Evolutionary conservation across 306 rosid genomes (phyloP).

Genomic region (Acmispon strigosus): DNA sequence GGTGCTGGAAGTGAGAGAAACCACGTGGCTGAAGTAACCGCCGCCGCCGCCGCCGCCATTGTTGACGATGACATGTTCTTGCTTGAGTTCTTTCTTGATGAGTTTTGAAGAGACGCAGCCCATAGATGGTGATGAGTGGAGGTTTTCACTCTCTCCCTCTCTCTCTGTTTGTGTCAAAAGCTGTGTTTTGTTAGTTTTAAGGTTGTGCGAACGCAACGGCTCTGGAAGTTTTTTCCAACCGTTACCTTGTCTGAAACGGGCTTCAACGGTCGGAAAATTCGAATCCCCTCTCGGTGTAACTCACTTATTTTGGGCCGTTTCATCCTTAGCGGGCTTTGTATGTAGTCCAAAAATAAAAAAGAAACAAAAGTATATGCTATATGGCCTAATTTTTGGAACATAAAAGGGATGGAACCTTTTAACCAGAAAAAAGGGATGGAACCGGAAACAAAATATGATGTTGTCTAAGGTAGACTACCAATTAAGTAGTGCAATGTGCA

Average conservation of each 20-base stretch:
- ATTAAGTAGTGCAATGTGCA: too few relatives aligned
- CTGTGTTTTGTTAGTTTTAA: constrained; percentile 24
- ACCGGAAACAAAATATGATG: too few relatives aligned
- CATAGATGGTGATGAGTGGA: constrained; percentile 41
- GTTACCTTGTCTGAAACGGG: constrained; percentile 56
- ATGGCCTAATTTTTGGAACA: too few relatives aligned
- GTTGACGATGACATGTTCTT: constrained; percentile 37
- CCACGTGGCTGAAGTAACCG: constrained; percentile 57
- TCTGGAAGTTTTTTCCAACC: constrained; percentile 42
- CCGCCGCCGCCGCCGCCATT: constrained; percentile 49
- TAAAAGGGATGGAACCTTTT: too few relatives aligned
- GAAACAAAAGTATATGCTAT: too few relatives aligned
- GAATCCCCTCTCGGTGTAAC: constrained; percentile 23
- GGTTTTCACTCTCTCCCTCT: constrained; percentile 18
- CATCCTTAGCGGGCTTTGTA: too few relatives aligned
- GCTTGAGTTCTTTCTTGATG: constrained; percentile 45
- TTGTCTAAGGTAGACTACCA: too few relatives aligned
- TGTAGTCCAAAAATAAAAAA: too few relatives aligned
- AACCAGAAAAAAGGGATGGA: too few relatives aligned
- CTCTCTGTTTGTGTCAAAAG: background rate
- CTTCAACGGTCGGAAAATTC: constrained; percentile 85
- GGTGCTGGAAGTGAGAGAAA: constrained; percentile 83
- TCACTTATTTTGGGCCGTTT: background rate
- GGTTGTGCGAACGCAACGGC: constrained; percentile 31
- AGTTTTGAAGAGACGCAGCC: constrained; percentile 92